Evolutionary conservation across 2,329 filamentous ascomycete species (phyloP).

Genomic region (Parascedosporium putredinis): DNA sequence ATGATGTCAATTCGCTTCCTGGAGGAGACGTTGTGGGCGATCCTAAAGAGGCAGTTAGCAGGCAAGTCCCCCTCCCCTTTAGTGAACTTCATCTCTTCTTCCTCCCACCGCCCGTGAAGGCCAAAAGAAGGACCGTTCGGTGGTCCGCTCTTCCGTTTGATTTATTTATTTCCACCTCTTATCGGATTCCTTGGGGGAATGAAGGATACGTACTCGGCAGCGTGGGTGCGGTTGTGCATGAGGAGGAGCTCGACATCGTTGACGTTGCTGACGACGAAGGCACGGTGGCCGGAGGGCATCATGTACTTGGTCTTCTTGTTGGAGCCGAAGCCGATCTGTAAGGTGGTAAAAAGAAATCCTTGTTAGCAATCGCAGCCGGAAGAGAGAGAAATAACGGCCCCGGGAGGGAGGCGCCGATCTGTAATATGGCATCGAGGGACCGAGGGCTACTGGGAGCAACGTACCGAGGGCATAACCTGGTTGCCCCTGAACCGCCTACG

Average conservation of each 20-base stretch:
- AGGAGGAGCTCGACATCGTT: conserved; percentile 93
- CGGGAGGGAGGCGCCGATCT: no score
- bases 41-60: conserved; percentile 46
- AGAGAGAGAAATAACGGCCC: conserved; percentile 7
- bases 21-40: conserved; percentile 94
- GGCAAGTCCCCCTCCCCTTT: neutral
- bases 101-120: no score
- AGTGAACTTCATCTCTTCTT: neutral
- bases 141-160: no score
- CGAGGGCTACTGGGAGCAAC: conserved; percentile 26
- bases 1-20: conserved; percentile 98
- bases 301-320: conserved; percentile 99
- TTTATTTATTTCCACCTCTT: no score
- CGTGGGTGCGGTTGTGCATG: conserved; percentile 99
- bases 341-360: conserved; percentile 4
- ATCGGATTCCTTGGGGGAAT: neutral
- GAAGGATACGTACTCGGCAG: conserved; percentile 72
- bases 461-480: conserved; percentile 95
- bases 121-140: no score
- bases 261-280: conserved; percentile 97
- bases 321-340: conserved; percentile 91
- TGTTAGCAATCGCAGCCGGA: neutral
- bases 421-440: no score
- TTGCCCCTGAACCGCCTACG: conserved; percentile 95
- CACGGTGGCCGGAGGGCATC: conserved; percentile 99